phyloP scores from a whole-genome alignment of 1,139 yeast genomes.

The Schizosaccharomyces versatilis region DNA sequence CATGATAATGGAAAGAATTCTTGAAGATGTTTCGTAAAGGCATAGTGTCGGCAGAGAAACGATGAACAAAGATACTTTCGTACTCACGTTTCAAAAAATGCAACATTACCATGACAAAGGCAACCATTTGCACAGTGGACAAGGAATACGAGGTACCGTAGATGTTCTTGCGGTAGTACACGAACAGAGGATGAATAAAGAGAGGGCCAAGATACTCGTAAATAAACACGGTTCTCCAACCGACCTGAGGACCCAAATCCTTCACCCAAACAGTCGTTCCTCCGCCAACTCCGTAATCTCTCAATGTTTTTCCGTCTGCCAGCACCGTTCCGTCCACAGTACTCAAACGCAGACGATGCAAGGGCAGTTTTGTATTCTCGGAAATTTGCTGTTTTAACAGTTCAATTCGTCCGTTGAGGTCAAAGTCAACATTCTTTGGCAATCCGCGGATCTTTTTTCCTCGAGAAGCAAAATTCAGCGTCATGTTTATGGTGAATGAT shows the following conservation, averaged over 20 bases:
- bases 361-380: conserved; percentile 17
- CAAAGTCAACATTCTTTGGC: conserved; percentile 5
- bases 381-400: conserved; percentile 13
- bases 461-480: conserved; percentile 4
- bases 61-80: conserved; percentile 68
- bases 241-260: conserved; percentile 82
- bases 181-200: conserved; percentile 46
- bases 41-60: conserved; percentile 76
- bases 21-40: conserved; percentile 70
- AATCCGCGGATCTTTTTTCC: conserved; percentile 7
- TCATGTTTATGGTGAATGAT: neutral
- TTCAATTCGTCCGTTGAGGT: conserved; percentile 7
- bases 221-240: conserved; percentile 72
- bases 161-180: conserved; percentile 14
- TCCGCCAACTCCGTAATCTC: conserved; percentile 2
- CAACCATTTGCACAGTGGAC: conserved; percentile 28
- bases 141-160: conserved; percentile 23
- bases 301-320: conserved; percentile 16
- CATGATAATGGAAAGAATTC: conserved; percentile 80
- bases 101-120: conserved; percentile 29
- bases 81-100: conserved; percentile 76
- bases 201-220: conserved; percentile 82
- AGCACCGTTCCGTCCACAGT: conserved; percentile 14
- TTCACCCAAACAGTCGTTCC: conserved; percentile 30
- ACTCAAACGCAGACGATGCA: conserved; percentile 20